These are phyloP conservation scores for Nissolia schottii DNA, from an alignment of 306 rosid species.

Conservation along the genomic window DNA sequence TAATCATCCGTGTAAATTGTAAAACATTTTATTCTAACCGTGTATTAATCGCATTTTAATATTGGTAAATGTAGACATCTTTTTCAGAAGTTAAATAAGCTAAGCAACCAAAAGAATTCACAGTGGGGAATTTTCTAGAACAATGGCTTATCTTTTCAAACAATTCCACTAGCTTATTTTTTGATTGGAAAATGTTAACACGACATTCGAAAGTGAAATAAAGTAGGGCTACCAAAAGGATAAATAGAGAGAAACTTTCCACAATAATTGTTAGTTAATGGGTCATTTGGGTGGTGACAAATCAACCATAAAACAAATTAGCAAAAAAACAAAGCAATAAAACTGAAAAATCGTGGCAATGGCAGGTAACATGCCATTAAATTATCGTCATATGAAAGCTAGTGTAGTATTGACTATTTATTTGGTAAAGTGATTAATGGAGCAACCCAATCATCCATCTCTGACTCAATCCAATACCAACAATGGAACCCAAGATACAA, in stretches of 20 bases:
- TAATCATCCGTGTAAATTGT: no score
- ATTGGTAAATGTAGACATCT: no score
- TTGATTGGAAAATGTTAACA: neutral
- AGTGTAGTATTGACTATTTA: neutral
- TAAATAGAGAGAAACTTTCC: neutral
- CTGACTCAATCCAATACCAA: no score
- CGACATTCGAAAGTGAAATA: neutral
- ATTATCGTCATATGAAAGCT: neutral
- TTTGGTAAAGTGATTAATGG: no score
- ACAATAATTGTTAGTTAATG: conserved; percentile 12
- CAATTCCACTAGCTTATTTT: neutral
- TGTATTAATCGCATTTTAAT: no score
- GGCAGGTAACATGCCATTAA: conserved; percentile 11
- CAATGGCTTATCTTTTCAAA: neutral
- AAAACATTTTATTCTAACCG: no score
- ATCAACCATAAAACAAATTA: conserved; percentile 1
- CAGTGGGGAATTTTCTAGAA: no score
- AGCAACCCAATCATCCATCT: no score
- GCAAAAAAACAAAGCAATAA: neutral
- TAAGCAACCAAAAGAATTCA: no score
- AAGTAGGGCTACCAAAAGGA: neutral
- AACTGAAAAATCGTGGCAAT: neutral
- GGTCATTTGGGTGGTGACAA: conserved; percentile 2
- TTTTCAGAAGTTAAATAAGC: no score
- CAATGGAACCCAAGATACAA: no score